Percentiles rank a stretch among this genome's conserved stretches.
Evolutionary conservation across 2,329 filamentous ascomycete species (phyloP).

Genomic region (Epicoccum nigrum): DNA sequence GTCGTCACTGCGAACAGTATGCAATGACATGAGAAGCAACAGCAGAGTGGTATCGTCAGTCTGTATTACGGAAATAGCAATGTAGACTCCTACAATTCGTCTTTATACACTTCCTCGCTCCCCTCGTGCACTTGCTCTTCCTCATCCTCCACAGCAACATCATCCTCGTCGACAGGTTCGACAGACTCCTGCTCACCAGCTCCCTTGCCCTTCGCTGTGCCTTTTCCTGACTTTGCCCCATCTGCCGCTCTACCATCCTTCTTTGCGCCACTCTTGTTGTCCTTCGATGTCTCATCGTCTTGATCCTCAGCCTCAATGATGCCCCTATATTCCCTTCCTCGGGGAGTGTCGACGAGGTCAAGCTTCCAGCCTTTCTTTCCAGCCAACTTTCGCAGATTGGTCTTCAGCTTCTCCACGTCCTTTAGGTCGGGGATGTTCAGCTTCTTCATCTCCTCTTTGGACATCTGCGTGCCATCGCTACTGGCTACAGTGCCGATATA

Average conservation of each 20-base stretch:
- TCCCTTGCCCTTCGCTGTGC: constrained; percentile 55
- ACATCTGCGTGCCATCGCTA: constrained; percentile 67
- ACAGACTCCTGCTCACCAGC: constrained; percentile 21
- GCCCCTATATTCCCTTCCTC: constrained; percentile 70
- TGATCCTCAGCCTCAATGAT: constrained; percentile 68
- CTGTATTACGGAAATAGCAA: neutral
- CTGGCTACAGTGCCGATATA: constrained; percentile 60
- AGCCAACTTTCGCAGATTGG: constrained; percentile 71
- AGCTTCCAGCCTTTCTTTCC: constrained; percentile 78
- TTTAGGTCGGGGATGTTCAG: constrained; percentile 67
- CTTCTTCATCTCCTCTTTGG: constrained; percentile 70
- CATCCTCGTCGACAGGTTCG: constrained; percentile 22
- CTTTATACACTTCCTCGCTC: constrained; percentile 50
- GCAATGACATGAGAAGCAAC: no score
- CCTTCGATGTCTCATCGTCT: constrained; percentile 49
- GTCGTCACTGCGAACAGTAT: no score
- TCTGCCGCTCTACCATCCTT: constrained; percentile 26
- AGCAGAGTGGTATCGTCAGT: neutral
- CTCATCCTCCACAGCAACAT: neutral
- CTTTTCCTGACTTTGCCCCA: constrained; percentile 32
- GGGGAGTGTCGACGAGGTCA: constrained; percentile 74
- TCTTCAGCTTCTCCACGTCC: constrained; percentile 71
- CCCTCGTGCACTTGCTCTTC: constrained; percentile 39
- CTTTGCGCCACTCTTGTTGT: constrained; percentile 5
- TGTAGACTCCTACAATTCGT: constrained; percentile 42